Evolutionary conservation across 73 alveolate genomes (phyloP).

Genomic region (Paramecium tetraurelia): DNA sequence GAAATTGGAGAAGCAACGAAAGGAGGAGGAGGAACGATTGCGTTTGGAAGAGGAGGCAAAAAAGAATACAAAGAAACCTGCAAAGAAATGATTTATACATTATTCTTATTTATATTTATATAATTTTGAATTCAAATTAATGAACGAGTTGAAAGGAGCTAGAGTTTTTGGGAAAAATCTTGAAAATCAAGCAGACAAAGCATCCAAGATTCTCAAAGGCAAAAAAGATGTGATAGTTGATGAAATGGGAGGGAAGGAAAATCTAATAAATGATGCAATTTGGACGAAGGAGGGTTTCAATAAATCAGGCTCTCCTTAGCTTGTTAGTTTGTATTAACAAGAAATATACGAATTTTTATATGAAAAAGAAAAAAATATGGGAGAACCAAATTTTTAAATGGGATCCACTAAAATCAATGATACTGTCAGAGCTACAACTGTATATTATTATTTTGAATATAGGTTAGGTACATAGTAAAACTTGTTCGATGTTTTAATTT

Average conservation of each 20-base stretch:
- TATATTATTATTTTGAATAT: neutral
- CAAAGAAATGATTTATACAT: neutral
- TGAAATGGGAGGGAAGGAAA: neutral
- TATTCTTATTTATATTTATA: neutral
- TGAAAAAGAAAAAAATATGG: neutral
- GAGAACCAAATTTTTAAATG: neutral
- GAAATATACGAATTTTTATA: neutral
- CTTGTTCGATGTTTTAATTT: neutral
- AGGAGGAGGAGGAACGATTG: constrained; percentile 4
- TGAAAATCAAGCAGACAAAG: neutral
- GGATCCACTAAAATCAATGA: neutral
- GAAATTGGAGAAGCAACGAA: neutral
- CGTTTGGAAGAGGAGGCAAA: neutral
- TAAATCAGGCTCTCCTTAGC: neutral
- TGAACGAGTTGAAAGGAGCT: neutral
- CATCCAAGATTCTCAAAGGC: neutral
- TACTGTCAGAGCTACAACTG: neutral
- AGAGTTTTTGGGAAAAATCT: neutral
- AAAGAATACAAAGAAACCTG: constrained; percentile 29
- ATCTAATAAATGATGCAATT: neutral
- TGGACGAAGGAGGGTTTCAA: neutral
- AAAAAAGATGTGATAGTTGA: neutral
- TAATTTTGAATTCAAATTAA: neutral
- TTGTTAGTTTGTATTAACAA: neutral
- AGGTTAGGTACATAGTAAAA: neutral